Evolutionary conservation across 202 grass and related monocot species (phyloP).

Genomic region (Saccharum hybrid): DNA sequence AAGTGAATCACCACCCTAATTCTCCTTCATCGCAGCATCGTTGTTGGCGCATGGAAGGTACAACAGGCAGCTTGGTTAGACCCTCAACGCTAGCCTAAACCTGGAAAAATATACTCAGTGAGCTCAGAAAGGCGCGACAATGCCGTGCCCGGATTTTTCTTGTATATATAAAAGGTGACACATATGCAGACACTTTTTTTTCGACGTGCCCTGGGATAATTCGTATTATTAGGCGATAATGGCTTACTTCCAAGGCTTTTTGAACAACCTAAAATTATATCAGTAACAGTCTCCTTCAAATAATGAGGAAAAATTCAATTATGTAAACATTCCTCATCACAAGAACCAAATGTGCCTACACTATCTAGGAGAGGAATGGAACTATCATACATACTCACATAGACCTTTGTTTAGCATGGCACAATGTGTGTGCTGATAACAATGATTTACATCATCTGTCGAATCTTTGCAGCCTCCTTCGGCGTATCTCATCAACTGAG

Average conservation of each 20-base stretch:
- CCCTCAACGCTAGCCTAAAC: no score
- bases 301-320: neutral
- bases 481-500: constrained; percentile 70
- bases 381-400: neutral
- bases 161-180: neutral
- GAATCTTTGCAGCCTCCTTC: constrained; percentile 76
- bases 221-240: neutral
- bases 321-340: constrained; percentile 11
- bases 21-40: no score
- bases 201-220: neutral
- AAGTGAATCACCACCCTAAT: no score
- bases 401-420: neutral
- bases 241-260: constrained; percentile 1
- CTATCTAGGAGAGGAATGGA: constrained; percentile 1
- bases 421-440: neutral
- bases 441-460: constrained; percentile 50
- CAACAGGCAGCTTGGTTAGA: no score
- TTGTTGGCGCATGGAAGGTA: no score
- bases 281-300: neutral
- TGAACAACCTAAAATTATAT: neutral
- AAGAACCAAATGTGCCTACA: neutral
- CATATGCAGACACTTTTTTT: neutral
- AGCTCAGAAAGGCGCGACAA: no score
- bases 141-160: no score
- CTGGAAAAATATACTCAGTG: no score